Conservation (phyloP, 768 basidiomycete species). For the Termitomyces sp. region DNA sequence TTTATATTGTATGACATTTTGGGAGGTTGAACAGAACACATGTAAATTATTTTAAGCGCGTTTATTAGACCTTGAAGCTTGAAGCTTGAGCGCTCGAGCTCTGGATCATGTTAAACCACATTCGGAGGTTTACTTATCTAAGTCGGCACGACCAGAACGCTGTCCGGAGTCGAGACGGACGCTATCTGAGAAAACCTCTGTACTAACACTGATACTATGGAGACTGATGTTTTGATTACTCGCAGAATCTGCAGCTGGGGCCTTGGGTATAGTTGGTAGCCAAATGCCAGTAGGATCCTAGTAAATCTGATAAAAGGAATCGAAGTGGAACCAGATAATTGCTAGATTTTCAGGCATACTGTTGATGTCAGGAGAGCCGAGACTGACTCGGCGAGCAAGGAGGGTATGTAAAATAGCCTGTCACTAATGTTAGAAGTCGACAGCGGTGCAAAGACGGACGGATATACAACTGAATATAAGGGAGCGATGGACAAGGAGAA, state of each 20-base stretch:
- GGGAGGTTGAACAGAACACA: constrained; percentile 16
- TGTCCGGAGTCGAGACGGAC: neutral
- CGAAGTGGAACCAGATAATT: neutral
- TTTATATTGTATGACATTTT: constrained; percentile 6
- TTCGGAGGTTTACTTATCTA: neutral
- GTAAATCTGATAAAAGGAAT: neutral
- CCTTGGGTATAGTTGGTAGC: constrained; percentile 7
- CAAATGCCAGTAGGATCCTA: constrained; percentile 11
- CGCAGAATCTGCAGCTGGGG: neutral
- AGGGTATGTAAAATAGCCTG: constrained; percentile 18
- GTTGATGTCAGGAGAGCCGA: constrained; percentile 7
- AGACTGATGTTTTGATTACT: constrained; percentile 19
- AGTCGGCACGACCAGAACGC: neutral
- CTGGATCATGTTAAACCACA: neutral
- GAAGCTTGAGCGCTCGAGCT: neutral
- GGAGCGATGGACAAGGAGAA: constrained; percentile 39
- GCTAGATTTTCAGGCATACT: neutral
- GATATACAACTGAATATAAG: constrained; percentile 38
- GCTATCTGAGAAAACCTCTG: constrained; percentile 14
- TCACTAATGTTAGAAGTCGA: neutral
- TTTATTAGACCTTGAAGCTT: neutral
- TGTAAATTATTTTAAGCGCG: constrained; percentile 16
- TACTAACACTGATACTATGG: constrained; percentile 17
- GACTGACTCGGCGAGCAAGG: constrained; percentile 11
- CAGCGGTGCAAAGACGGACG: neutral